phyloP scores from a whole-genome alignment of 352 stramenopile species.

The Globisporangium lucens region DNA sequence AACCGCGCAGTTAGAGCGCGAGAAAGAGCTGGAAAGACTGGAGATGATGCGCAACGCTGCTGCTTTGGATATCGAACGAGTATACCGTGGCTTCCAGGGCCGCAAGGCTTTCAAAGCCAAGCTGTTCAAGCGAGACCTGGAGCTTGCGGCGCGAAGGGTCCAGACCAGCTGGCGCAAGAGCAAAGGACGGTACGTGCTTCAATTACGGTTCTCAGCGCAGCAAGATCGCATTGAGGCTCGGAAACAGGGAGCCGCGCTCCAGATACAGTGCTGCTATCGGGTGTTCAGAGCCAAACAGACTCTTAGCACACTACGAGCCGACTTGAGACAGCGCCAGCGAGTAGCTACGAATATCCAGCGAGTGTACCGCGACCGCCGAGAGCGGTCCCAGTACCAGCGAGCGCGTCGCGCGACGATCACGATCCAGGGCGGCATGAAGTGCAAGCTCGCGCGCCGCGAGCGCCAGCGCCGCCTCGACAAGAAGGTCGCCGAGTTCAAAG shows the following conservation, averaged over 20 bases:
- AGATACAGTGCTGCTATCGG: constrained; percentile 40
- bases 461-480: constrained; percentile 14
- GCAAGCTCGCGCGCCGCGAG: constrained; percentile 30
- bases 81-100: constrained; percentile 34
- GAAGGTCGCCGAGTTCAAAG: constrained; percentile 12
- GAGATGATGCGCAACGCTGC: constrained; percentile 17
- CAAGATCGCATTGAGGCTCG: constrained; percentile 31
- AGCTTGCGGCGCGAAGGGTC: constrained; percentile 34
- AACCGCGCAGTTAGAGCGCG: constrained; percentile 22
- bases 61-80: constrained; percentile 34
- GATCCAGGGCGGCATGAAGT: constrained; percentile 46
- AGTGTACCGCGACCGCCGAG: constrained; percentile 23
- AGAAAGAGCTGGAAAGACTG: constrained; percentile 14
- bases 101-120: constrained; percentile 22
- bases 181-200: constrained; percentile 37
- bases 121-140: constrained; percentile 17
- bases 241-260: constrained; percentile 25
- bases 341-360: constrained; percentile 42
- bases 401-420: constrained; percentile 25
- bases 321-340: not conserved
- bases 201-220: constrained; percentile 49
- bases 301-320: not conserved
- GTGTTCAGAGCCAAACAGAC: constrained; percentile 20
- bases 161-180: constrained; percentile 52
- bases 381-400: constrained; percentile 18